Evolutionary conservation across 2,329 filamentous ascomycete genomes (phyloP).

Genomic region (Hirsutella minnesotensis): DNA sequence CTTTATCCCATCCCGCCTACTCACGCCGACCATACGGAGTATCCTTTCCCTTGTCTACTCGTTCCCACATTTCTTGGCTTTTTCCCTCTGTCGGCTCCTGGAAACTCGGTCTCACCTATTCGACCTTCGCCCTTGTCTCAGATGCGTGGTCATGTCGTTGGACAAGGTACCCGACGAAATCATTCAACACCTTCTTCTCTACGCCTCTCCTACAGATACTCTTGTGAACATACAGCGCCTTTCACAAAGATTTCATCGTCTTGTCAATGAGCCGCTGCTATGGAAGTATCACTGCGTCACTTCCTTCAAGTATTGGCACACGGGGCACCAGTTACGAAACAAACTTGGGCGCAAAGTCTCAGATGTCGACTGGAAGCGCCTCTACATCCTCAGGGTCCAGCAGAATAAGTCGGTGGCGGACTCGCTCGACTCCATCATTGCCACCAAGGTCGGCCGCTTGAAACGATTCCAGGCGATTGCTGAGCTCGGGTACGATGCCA

Average conservation of each 20-base stretch:
- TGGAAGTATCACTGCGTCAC: constrained; percentile 67
- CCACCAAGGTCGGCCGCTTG: constrained; percentile 58
- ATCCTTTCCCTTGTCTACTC: no score
- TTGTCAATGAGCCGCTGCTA: constrained; percentile 61
- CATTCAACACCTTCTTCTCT: constrained; percentile 63
- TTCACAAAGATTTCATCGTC: constrained; percentile 49
- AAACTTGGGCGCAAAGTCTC: constrained; percentile 42
- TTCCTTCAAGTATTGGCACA: constrained; percentile 65
- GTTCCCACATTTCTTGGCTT: no score
- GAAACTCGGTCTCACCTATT: no score
- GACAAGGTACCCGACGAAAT: constrained; percentile 67
- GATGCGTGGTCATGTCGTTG: constrained; percentile 21
- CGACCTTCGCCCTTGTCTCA: no score
- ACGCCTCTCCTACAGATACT: constrained; percentile 43
- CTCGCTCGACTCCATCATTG: constrained; percentile 56
- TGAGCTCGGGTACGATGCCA: constrained; percentile 70
- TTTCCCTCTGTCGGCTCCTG: no score
- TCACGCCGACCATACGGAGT: no score
- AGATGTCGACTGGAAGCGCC: constrained; percentile 60
- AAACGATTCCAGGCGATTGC: constrained; percentile 61
- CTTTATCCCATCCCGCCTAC: not conserved
- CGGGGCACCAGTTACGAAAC: constrained; percentile 44
- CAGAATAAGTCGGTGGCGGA: constrained; percentile 38
- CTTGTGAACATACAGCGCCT: constrained; percentile 37
- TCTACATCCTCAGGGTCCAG: constrained; percentile 46